Base-by-base conservation (phyloP, 2,329 filamentous ascomycete species). In the Ophiostoma australiae region DNA sequence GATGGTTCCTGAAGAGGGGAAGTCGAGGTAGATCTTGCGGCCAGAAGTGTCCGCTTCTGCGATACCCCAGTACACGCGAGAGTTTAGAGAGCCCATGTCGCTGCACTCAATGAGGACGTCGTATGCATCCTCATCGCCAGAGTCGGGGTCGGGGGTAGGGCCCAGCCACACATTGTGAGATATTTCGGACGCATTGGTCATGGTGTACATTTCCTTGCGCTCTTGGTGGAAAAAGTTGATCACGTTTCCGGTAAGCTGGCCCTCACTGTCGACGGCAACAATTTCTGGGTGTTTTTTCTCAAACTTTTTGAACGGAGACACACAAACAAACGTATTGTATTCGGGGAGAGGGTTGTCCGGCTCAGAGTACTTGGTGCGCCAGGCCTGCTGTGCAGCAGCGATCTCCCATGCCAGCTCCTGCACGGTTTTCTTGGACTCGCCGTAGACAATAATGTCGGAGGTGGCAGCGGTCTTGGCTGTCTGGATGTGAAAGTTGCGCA, bases 401-500 rank as follows among this genome's bases (percentile, higher is more conserved):
- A 97, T 87, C 77, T 81, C 87, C 85, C 81, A 91, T 76, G 78
- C 87, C 31, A 97, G 81, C 71, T 89, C 89, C 70, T 86, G 84
- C 66, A 87, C 85, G 35, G 86, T 80, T 1, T 84, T 84, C 52
- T 83, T 81, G 74, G 92, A 87, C 70, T 94, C 91, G 15, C 93
- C 93, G 78, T 99, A 99, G 0, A 99, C 87, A 58, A 99, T 86
- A 74, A 99, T 92, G 78, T 99, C 95, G 0, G 94, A 97, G 10
- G 95, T 87, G 74, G 91, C 88, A 70, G 94, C 94, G 74, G 92
- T 83, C 79, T 99, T 99, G 72, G 91, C 91, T 0, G 92, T 87
- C 79, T 99, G 95, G 55, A 98, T 98, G 76, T 98, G 94, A 78
- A 99, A 99, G 79, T 98, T 98, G 66, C 95, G 89, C 63, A 98